phyloP scores from a whole-genome alignment of 108 stramenopile species.

The Cyclotella distinguenda region DNA sequence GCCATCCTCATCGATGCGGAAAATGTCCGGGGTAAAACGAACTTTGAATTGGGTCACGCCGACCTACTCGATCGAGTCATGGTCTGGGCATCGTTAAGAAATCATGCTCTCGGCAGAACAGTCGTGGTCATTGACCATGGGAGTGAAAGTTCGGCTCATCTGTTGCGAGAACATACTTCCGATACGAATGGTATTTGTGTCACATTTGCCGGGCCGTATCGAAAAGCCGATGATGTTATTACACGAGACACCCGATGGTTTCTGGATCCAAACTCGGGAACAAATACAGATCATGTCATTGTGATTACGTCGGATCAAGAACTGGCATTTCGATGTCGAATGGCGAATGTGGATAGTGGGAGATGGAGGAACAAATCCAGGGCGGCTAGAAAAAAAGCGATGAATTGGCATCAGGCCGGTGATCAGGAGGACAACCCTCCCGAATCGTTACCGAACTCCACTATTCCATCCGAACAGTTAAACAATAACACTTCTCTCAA shows the following conservation, averaged over 20 bases:
- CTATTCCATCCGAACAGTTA: too few species aligned
- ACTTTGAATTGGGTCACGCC: slow-evolving; percentile 56
- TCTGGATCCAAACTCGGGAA: slow-evolving; percentile 6
- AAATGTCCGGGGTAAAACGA: slow-evolving; percentile 67
- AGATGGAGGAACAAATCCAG: slow-evolving; percentile 7
- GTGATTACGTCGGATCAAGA: slow-evolving; percentile 70
- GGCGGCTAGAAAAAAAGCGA: neutral
- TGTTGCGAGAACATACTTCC: slow-evolving; percentile 1
- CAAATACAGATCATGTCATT: slow-evolving; percentile 22
- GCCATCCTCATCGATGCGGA: slow-evolving; percentile 60
- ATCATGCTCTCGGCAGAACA: slow-evolving; percentile 33
- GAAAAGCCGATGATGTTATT: slow-evolving; percentile 74
- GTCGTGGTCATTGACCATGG: slow-evolving; percentile 69
- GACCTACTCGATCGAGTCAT: slow-evolving; percentile 48
- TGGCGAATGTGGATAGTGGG: slow-evolving; percentile 15
- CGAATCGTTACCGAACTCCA: neutral
- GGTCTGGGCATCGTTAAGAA: slow-evolving; percentile 41
- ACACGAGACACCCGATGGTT: slow-evolving; percentile 46
- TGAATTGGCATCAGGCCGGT: neutral
- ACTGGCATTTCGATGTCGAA: slow-evolving; percentile 34
- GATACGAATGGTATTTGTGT: slow-evolving; percentile 19
- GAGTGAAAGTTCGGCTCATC: slow-evolving; percentile 39
- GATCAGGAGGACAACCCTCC: neutral
- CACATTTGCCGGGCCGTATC: slow-evolving; percentile 55
- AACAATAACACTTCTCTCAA: too few species aligned